phyloP scores from a whole-genome alignment of 352 stramenopile species.

The Phytophthora cactorum region DNA sequence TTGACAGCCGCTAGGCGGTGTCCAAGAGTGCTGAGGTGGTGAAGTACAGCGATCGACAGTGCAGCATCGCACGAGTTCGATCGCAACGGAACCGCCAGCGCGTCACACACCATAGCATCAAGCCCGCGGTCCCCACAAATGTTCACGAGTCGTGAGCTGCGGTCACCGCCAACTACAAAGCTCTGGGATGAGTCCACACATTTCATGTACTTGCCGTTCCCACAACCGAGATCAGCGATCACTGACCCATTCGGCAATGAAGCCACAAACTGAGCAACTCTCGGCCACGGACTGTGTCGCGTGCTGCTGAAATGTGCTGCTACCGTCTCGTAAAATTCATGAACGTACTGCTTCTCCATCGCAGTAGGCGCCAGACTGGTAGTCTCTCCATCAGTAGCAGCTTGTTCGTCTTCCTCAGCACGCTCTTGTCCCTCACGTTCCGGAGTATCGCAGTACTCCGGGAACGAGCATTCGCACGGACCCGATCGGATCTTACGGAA shows the following conservation, averaged over 20 bases:
- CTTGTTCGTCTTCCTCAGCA: conserved; percentile 3
- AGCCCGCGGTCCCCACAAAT: conserved; percentile 69
- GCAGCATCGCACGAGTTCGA: conserved; percentile 77
- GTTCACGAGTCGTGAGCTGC: conserved; percentile 62
- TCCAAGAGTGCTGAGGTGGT: conserved; percentile 79
- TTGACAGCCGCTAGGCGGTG: conserved; percentile 78
- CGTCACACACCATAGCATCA: conserved; percentile 82
- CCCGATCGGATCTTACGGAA: conserved; percentile 86
- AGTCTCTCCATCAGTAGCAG: conserved; percentile 1
- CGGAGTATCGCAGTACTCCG: conserved; percentile 67
- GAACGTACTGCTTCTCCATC: conserved; percentile 84
- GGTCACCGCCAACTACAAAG: conserved; percentile 67
- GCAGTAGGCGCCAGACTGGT: conserved; percentile 52
- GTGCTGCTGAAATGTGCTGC: conserved; percentile 87
- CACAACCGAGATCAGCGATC: conserved; percentile 84
- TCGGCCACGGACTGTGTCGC: conserved; percentile 86
- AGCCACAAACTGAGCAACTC: conserved; percentile 71
- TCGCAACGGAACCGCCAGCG: conserved; percentile 74
- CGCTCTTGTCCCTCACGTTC: conserved; percentile 24
- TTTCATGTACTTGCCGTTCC: conserved; percentile 92
- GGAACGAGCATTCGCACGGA: conserved; percentile 73
- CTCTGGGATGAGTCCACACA: conserved; percentile 62
- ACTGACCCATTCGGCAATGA: conserved; percentile 61
- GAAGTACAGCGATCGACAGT: conserved; percentile 86
- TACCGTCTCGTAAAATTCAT: conserved; percentile 89